A percentile compares a stretch with the other conserved stretches of the same genome.
Evolutionary conservation across 2,329 filamentous ascomycete species (phyloP).

Genomic region (Fusarium setosum): DNA sequence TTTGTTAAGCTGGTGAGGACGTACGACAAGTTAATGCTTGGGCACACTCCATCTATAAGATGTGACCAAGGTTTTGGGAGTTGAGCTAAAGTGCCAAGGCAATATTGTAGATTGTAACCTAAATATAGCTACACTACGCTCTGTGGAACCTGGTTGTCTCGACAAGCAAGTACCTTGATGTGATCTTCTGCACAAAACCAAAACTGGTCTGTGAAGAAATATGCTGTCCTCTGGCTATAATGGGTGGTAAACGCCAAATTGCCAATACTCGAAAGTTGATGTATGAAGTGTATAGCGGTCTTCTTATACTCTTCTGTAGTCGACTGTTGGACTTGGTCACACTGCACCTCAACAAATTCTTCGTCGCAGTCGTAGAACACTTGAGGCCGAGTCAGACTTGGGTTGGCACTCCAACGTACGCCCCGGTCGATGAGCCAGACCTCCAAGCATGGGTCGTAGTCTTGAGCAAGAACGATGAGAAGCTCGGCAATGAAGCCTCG

Average conservation of each 20-base stretch:
- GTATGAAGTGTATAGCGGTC: neutral
- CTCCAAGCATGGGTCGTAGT: neutral
- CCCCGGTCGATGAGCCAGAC: conserved; percentile 5
- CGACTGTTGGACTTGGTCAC: neutral
- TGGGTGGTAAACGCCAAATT: neutral
- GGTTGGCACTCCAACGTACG: neutral
- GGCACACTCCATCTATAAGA: too few species aligned
- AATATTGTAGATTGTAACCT: too few species aligned
- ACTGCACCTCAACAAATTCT: neutral
- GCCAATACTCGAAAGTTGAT: neutral
- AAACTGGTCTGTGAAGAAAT: neutral
- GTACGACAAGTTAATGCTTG: too few species aligned
- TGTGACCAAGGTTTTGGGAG: too few species aligned
- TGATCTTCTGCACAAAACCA: neutral
- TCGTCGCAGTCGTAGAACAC: conserved; percentile 2
- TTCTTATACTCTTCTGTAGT: neutral
- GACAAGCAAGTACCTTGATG: neutral
- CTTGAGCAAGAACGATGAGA: neutral
- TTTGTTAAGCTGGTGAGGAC: too few species aligned
- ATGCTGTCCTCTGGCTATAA: too few species aligned
- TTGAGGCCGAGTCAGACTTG: too few species aligned
- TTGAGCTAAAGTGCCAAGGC: too few species aligned
- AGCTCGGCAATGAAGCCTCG: neutral
- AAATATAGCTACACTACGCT: too few species aligned
- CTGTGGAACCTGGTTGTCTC: neutral